Evolutionary conservation across 2,329 filamentous ascomycete species (phyloP).

Genomic region (Zopfia rhizophila): DNA sequence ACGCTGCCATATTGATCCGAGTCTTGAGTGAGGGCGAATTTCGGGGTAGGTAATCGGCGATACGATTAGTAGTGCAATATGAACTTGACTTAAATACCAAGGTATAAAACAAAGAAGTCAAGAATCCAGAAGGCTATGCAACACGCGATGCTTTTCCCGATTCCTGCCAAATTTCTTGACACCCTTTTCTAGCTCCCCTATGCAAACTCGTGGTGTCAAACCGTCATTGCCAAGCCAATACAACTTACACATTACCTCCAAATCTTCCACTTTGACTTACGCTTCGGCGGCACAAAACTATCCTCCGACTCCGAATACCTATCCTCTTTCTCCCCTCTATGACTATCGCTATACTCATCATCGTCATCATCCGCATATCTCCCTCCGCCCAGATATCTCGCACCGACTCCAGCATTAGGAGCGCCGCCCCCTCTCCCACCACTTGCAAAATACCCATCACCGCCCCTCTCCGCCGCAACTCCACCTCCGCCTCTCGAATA

Average conservation of each 20-base stretch:
- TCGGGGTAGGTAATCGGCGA: no score
- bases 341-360: conserved; percentile 31
- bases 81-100: no score
- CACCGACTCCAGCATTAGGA: conserved; percentile 37
- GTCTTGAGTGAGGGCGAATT: no score
- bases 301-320: conserved; percentile 20
- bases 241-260: conserved; percentile 34
- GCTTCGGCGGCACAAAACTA: conserved; percentile 48
- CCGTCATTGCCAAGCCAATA: no score
- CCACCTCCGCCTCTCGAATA: conserved; percentile 39
- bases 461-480: conserved; percentile 39
- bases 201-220: no score
- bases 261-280: conserved; percentile 53
- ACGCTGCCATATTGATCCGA: no score
- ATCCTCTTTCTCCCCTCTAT: conserved; percentile 43
- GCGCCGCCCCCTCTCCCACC: conserved; percentile 25
- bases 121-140: no score
- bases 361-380: conserved; percentile 43
- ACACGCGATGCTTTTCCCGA: no score
- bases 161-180: no score
- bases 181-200: no score
- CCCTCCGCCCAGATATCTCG: conserved; percentile 41
- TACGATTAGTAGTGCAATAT: no score
- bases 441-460: conserved; percentile 42
- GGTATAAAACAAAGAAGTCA: no score